A percentile compares a stretch with the other conserved stretches of the same genome.
Conservation (phyloP, 2,329 filamentous ascomycete species). For the Colletotrichum tabaci region DNA sequence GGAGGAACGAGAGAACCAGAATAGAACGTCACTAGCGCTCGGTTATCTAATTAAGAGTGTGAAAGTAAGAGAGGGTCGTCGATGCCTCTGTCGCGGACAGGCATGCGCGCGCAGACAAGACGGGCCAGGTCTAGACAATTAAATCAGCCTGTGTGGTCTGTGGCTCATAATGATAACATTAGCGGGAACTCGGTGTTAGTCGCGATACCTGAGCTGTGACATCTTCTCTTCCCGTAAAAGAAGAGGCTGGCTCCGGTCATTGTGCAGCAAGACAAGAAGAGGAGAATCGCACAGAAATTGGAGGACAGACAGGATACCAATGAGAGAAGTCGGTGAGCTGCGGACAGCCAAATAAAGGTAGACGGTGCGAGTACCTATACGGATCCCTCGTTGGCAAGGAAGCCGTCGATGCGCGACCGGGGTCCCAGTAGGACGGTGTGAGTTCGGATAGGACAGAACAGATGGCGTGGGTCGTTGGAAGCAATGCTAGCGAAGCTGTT, state of each 20-base stretch:
- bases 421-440: constrained; percentile 14
- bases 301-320: not conserved
- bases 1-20: not conserved
- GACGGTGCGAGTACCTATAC: not conserved
- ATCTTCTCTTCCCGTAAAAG: not conserved
- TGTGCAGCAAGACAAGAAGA: not conserved
- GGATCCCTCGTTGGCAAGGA: constrained; percentile 1
- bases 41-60: constrained; percentile 10
- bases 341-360: not conserved
- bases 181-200: constrained; percentile 26
- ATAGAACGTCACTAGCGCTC: constrained; percentile 3
- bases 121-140: constrained; percentile 1
- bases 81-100: not conserved
- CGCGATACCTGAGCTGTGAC: constrained; percentile 1
- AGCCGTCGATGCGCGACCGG: constrained; percentile 25
- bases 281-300: not conserved
- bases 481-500: constrained; percentile 27
- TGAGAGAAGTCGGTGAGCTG: not conserved
- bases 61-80: not conserved
- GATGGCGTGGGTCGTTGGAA: constrained; percentile 20
- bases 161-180: constrained; percentile 29
- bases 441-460: constrained; percentile 22
- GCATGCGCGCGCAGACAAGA: constrained; percentile 9
- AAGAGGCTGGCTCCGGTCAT: constrained; percentile 7
- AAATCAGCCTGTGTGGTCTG: not conserved